Evolutionary conservation across 768 basidiomycete genomes (phyloP).

Genomic region (Krasilnikovozyma curviuscula): DNA sequence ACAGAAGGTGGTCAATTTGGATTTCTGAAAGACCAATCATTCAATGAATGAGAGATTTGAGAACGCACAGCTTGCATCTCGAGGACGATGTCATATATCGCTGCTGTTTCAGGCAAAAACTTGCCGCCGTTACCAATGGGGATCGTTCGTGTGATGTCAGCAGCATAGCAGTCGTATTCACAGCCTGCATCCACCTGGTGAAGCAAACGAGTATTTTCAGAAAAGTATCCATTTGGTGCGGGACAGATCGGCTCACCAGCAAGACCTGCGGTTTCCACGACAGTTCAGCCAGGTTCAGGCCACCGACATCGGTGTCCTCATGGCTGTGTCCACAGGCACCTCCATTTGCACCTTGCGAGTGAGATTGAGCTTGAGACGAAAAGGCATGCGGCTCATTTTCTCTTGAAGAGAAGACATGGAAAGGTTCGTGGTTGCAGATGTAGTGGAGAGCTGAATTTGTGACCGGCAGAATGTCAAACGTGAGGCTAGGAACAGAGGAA

Average conservation of each 20-base stretch:
- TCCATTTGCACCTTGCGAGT: too few species aligned
- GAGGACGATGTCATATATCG: slow-evolving; percentile 69
- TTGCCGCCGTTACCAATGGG: slow-evolving; percentile 74
- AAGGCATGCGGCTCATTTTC: too few species aligned
- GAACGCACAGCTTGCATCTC: slow-evolving; percentile 62
- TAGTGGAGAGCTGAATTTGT: slow-evolving; percentile 90
- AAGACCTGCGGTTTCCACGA: too few species aligned
- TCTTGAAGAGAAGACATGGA: background rate
- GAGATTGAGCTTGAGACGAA: too few species aligned
- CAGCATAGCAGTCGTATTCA: slow-evolving; percentile 55
- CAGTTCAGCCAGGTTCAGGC: too few species aligned
- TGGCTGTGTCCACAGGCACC: too few species aligned
- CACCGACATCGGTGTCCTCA: too few species aligned
- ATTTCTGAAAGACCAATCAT: background rate
- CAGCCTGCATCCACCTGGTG: slow-evolving; percentile 88
- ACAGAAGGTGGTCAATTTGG: background rate
- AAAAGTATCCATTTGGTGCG: too few species aligned
- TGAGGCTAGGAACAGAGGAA: too few species aligned
- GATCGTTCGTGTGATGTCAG: slow-evolving; percentile 38
- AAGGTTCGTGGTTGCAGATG: slow-evolving; percentile 64
- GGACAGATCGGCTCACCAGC: too few species aligned
- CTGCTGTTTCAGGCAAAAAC: slow-evolving; percentile 60
- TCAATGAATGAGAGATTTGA: background rate
- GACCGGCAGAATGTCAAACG: too few species aligned
- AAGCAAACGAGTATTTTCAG: too few species aligned